A percentile compares a stretch with the other conserved stretches of the same genome.
phyloP scores from a whole-genome alignment of 345 rosid species.

The Garcia nutans region DNA sequence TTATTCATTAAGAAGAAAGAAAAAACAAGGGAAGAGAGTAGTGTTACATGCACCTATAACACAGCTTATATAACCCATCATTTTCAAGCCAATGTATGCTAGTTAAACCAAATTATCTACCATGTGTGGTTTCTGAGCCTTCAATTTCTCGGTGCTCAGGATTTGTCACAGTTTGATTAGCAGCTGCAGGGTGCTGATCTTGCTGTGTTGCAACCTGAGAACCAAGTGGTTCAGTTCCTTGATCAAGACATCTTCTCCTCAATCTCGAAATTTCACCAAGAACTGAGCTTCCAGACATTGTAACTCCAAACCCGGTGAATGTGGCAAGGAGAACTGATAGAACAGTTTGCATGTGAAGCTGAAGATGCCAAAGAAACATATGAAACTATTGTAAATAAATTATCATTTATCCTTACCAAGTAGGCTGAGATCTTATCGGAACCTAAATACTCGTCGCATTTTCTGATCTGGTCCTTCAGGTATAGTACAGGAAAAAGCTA shows the following conservation, averaged over 20 bases:
- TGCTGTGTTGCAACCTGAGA: constrained; percentile 25
- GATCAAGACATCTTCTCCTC: constrained; percentile 32
- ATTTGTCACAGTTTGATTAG: constrained; percentile 8
- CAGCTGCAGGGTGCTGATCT: constrained; percentile 22
- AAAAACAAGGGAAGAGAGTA: neutral
- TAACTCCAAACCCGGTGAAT: constrained; percentile 68
- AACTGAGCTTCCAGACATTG: constrained; percentile 57
- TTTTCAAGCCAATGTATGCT: neutral
- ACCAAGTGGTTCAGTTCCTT: constrained; percentile 24
- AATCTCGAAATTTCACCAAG: constrained; percentile 43
- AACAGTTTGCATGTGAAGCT: constrained; percentile 71
- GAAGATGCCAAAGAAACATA: constrained; percentile 25
- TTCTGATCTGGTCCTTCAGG: neutral
- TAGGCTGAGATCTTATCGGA: neutral
- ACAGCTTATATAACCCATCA: constrained; percentile 2
- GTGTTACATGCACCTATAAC: neutral
- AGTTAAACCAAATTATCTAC: neutral
- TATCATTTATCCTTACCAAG: neutral
- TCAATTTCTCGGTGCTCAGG: constrained; percentile 19
- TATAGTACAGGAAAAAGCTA: neutral
- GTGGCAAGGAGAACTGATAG: constrained; percentile 70
- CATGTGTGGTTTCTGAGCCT: constrained; percentile 15
- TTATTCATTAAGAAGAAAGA: neutral
- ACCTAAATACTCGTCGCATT: neutral
- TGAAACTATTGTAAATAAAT: neutral